Evolutionary conservation across 768 basidiomycete genomes (phyloP).

Genomic region (Agrocybe pediades): DNA sequence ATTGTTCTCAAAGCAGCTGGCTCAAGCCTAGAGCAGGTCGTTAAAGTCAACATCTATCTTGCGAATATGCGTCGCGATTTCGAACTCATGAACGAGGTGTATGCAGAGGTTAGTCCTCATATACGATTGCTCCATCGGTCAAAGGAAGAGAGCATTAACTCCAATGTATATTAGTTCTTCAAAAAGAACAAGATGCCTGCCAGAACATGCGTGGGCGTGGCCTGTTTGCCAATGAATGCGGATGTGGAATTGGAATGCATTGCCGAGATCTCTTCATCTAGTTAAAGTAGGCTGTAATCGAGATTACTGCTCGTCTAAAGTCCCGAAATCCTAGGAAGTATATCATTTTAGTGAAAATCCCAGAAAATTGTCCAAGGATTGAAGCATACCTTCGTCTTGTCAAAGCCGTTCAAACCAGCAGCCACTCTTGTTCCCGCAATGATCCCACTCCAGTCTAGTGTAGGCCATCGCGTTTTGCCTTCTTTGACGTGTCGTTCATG

Average conservation of each 20-base stretch:
- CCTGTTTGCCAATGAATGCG: constrained; percentile 50
- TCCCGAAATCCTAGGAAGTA: neutral
- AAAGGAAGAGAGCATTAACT: neutral
- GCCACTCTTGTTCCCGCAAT: constrained; percentile 78
- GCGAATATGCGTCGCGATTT: constrained; percentile 39
- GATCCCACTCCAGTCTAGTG: constrained; percentile 82
- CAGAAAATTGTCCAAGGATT: neutral
- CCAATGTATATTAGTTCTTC: constrained; percentile 44
- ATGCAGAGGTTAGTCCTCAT: constrained; percentile 30
- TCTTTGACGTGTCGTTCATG: constrained; percentile 52
- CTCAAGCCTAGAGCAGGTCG: constrained; percentile 40
- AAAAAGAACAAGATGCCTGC: constrained; percentile 47
- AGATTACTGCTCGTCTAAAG: neutral
- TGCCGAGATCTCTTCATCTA: constrained; percentile 30
- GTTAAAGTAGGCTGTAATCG: neutral
- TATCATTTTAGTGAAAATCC: neutral
- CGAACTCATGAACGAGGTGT: constrained; percentile 39
- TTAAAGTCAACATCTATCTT: constrained; percentile 45
- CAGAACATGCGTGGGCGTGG: constrained; percentile 61
- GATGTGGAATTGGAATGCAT: constrained; percentile 66
- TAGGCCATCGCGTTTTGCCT: constrained; percentile 47
- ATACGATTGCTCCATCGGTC: too few relatives aligned
- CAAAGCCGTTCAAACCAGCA: constrained; percentile 60
- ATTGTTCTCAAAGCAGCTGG: constrained; percentile 43
- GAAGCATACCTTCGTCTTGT: constrained; percentile 33